phyloP scores from a whole-genome alignment of 768 basidiomycete species.

The Kwoniella sp. region DNA sequence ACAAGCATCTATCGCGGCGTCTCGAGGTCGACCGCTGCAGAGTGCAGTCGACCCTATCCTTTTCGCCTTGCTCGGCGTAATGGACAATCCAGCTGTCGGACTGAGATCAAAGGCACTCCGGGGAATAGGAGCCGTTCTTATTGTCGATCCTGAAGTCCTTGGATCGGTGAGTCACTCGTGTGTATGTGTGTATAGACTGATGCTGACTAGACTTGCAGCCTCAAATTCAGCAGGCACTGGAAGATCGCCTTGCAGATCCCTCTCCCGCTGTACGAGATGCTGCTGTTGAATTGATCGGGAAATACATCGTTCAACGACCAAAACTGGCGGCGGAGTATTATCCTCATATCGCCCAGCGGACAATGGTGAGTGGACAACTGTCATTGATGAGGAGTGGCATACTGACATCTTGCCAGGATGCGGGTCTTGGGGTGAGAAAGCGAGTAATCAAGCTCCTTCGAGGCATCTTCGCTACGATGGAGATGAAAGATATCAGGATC shows the following conservation, averaged over 20 bases:
- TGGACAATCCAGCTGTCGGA: constrained; percentile 84
- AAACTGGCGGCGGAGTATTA: constrained; percentile 90
- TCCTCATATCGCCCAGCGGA: constrained; percentile 80
- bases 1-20: constrained; percentile 29
- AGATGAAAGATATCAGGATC: constrained; percentile 65
- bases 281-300: constrained; percentile 95
- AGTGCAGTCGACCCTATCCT: constrained; percentile 83
- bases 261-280: constrained; percentile 96
- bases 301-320: constrained; percentile 87
- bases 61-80: constrained; percentile 71
- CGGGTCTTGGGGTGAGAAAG: constrained; percentile 89
- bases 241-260: constrained; percentile 83
- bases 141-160: constrained; percentile 81
- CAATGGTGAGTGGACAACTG: constrained; percentile 74
- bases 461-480: constrained; percentile 71
- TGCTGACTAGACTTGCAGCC: constrained; percentile 13
- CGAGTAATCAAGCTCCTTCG: constrained; percentile 93
- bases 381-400: neutral
- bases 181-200: neutral
- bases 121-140: constrained; percentile 85
- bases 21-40: constrained; percentile 60
- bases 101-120: constrained; percentile 92
- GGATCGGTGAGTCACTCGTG: constrained; percentile 63
- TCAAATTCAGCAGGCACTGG: constrained; percentile 76
- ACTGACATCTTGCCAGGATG: constrained; percentile 65